Conservation (phyloP, 805 yeast genomes). For the Cyberlindnera veronae region DNA sequence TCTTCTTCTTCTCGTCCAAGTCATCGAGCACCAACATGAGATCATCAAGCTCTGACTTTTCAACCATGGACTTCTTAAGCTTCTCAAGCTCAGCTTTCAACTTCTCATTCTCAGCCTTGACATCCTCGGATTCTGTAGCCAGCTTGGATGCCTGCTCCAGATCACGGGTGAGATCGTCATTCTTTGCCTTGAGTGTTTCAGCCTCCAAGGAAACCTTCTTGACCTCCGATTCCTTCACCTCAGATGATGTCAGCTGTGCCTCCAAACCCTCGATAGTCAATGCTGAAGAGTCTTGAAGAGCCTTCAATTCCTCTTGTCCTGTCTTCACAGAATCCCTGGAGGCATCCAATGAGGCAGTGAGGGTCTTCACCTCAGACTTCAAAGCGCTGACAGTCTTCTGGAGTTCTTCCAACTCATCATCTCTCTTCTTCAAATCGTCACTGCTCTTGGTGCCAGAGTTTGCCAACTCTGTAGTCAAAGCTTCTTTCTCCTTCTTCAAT, state of each 20-base stretch:
- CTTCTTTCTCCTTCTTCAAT: conserved; percentile 10
- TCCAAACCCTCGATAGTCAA: no score
- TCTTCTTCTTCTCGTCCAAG: conserved; percentile 62
- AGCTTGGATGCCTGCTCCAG: neutral
- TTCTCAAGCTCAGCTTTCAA: conserved; percentile 15
- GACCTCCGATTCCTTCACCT: neutral
- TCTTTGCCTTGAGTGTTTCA: neutral
- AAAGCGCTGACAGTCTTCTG: neutral
- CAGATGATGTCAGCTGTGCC: no score
- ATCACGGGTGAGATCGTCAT: neutral
- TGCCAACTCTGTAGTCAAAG: conserved; percentile 1
- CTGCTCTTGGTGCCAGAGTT: neutral
- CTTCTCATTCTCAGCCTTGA: conserved; percentile 19
- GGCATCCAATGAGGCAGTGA: neutral
- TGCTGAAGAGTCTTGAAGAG: neutral
- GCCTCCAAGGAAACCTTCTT: neutral
- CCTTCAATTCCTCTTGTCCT: neutral
- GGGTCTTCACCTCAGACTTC: neutral
- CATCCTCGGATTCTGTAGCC: neutral
- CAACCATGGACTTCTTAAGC: conserved; percentile 31
- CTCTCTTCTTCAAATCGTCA: neutral
- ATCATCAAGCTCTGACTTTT: conserved; percentile 63
- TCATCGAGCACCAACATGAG: conserved; percentile 73
- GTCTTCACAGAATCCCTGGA: neutral
- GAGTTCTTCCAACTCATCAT: neutral